These are phyloP conservation scores for Claviceps africana DNA, from an alignment of 2,329 filamentous ascomycete species.

Conservation along the genomic window DNA sequence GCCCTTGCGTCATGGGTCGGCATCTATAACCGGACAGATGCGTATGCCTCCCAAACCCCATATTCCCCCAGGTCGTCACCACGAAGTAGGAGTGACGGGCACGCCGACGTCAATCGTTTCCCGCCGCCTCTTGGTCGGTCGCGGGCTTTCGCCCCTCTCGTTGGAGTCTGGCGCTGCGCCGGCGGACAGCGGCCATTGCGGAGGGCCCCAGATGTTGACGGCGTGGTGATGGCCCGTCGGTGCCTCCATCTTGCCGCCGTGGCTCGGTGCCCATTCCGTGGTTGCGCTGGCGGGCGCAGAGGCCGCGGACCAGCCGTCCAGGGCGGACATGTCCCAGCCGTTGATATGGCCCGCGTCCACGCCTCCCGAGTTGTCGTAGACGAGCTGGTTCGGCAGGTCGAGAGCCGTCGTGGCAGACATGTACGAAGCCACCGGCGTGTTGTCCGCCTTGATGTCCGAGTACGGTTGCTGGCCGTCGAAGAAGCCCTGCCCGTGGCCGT, in stretches of 20 bases:
- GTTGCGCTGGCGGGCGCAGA: constrained; percentile 12
- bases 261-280: constrained; percentile 19
- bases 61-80: constrained; percentile 10
- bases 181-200: constrained; percentile 20
- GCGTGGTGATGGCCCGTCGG: constrained; percentile 9
- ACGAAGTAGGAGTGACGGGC: constrained; percentile 19
- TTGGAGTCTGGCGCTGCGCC: constrained; percentile 12
- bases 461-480: constrained; percentile 20
- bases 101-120: constrained; percentile 19
- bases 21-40: no score
- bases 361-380: constrained; percentile 20
- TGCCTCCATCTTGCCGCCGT: constrained; percentile 16
- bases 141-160: constrained; percentile 21
- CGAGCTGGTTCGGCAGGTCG: constrained; percentile 19
- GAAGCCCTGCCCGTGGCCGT: constrained; percentile 14
- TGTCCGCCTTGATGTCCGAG: constrained; percentile 21
- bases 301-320: constrained; percentile 20
- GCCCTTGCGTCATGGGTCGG: no score
- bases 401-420: constrained; percentile 16
- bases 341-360: constrained; percentile 18
- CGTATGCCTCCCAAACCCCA: no score
- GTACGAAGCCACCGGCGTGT: constrained; percentile 18
- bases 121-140: constrained; percentile 24
- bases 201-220: constrained; percentile 21
- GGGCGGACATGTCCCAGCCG: constrained; percentile 24